Evolutionary conservation across 169 alveolate species (phyloP), one percentile per base, ranked within the genome.

Genomic region (Plasmodium fragile): DNA sequence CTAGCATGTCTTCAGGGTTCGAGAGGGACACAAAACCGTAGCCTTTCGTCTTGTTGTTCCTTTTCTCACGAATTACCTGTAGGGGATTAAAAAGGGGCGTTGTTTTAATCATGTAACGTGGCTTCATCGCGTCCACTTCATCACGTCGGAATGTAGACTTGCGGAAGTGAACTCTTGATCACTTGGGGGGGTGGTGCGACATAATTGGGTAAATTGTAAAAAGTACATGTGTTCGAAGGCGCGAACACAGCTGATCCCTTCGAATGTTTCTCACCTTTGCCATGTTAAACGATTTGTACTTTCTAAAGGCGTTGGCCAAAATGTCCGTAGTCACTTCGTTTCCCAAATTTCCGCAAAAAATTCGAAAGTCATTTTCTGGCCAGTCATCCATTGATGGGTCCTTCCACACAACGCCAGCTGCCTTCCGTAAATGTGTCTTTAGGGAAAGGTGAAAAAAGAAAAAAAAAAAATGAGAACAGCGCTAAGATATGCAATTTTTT

Each of bases 311-410:
- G 90, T 97, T 98, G 18, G 99, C 98, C 75, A 99, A 96, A n/a
- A 98, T 97, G 72, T 99, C 99, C 78, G 98, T 99, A 41, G 98
- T 98, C 18, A 99, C 99, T 91, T 99, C 99, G 87, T 98, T 98
- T 11, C 99, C 99, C 75, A 99, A 93, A 96, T 99, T 99, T 11
- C 99, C 99, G 87, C 99, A 97, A 93, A 98, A 99, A 25, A 99
- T 97, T 92, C 99, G 97, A 96, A 97, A 98, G 93, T 99, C 99
- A 93, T 98, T 98, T 82, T 98, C 99, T 3, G 99, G 98, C 99
- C 99, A 99, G 43, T 99, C 99, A 71, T 98, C 99, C 72, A 99
- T 95, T 45, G 99, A 97, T 22, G 98, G 97, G 92, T 99, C 99
- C 80, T 97, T 98, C 99, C 99, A 99, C 16, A 98, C 97, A 39